Percentiles rank a stretch among this genome's conserved stretches.
These are phyloP conservation scores for Helichrysum umbraculigerum DNA, from an alignment of 129 eudicot species.

Conservation along the genomic window DNA sequence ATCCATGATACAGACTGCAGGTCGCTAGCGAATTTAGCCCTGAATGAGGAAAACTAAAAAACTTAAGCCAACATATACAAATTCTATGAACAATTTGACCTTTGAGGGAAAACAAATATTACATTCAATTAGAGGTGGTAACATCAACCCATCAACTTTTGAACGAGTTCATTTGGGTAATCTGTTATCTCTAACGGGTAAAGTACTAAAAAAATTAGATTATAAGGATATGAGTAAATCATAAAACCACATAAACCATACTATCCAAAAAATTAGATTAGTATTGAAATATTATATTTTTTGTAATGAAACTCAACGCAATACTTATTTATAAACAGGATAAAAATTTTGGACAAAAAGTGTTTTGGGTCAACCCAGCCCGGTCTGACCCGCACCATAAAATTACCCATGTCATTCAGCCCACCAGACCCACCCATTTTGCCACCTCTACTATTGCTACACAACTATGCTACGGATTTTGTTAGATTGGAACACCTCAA, in stretches of 20 bases:
- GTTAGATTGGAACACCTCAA: neutral
- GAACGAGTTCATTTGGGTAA: neutral
- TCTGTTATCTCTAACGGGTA: neutral
- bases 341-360: too few species aligned
- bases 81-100: neutral
- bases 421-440: neutral
- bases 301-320: too few species aligned
- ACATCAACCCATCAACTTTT: neutral
- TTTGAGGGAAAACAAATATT: neutral
- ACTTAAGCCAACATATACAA: neutral
- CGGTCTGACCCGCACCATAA: too few species aligned
- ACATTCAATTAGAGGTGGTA: neutral
- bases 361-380: too few species aligned
- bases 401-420: too few species aligned
- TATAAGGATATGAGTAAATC: neutral
- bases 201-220: neutral
- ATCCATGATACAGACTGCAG: constrained; percentile 96
- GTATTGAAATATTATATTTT: too few species aligned
- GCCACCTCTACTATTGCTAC: neutral
- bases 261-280: too few species aligned
- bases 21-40: constrained; percentile 97
- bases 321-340: too few species aligned
- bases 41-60: constrained; percentile 13
- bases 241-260: too few species aligned
- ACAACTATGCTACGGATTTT: neutral